phyloP scores from a whole-genome alignment of 768 basidiomycete species.

The Macrolepiota fuliginosa region DNA sequence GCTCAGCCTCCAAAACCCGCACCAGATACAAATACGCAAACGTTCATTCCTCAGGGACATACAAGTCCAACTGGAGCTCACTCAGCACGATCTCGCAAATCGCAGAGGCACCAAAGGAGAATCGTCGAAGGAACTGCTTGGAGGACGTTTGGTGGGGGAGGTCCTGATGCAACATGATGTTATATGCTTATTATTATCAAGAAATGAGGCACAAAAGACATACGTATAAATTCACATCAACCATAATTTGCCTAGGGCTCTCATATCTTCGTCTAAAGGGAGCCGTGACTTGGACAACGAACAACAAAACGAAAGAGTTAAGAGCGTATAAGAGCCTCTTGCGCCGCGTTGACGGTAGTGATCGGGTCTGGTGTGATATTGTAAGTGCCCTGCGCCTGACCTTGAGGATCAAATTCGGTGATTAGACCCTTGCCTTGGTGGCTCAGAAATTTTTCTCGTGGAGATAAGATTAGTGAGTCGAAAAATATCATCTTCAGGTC shows the following conservation, averaged over 20 bases:
- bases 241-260: slow-evolving; percentile 31
- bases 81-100: slow-evolving; percentile 70
- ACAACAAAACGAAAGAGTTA: slow-evolving; percentile 14
- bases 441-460: too few relatives aligned
- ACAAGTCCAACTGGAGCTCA: slow-evolving; percentile 76
- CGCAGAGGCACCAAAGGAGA: slow-evolving; percentile 55
- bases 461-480: too few relatives aligned
- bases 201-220: slow-evolving; percentile 10
- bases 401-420: too few relatives aligned
- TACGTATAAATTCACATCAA: slow-evolving; percentile 29
- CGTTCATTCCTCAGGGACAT: slow-evolving; percentile 61
- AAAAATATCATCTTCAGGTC: too few relatives aligned
- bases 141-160: slow-evolving; percentile 33
- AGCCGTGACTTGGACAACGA: slow-evolving; percentile 5
- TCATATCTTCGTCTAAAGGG: slow-evolving; percentile 59
- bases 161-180: slow-evolving; percentile 20
- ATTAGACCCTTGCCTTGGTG: too few relatives aligned
- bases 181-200: neutral
- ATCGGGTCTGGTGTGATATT: too few relatives aligned
- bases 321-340: slow-evolving; percentile 80
- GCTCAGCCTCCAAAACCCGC: slow-evolving; percentile 54
- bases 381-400: too few relatives aligned
- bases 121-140: slow-evolving; percentile 44
- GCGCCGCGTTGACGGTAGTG: too few relatives aligned
- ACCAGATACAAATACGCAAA: slow-evolving; percentile 77